Percentiles rank a stretch among this genome's conserved stretches.
Conservation (phyloP, 2,329 filamentous ascomycete species). For the Metarhizium brunneum region DNA sequence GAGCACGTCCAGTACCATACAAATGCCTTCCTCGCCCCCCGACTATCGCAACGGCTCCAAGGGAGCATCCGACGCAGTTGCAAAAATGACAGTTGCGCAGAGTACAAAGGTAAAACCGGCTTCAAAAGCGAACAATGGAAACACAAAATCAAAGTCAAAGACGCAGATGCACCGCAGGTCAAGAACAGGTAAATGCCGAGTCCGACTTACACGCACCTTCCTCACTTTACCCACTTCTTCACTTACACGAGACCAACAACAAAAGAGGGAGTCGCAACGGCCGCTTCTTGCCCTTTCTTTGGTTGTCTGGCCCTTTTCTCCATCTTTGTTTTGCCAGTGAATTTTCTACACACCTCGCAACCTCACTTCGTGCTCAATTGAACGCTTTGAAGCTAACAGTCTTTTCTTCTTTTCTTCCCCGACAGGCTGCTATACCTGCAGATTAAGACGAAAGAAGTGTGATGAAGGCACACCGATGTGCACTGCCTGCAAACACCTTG, state of each 20-base stretch:
- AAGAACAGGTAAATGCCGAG: slow-evolving; percentile 60
- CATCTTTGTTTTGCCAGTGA: background rate
- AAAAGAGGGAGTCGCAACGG: slow-evolving; percentile 2
- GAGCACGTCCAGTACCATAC: slow-evolving; percentile 11
- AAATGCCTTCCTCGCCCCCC: slow-evolving; percentile 62
- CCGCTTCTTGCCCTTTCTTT: background rate
- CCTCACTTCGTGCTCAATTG: background rate
- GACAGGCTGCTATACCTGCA: slow-evolving; percentile 59
- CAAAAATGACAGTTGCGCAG: slow-evolving; percentile 55
- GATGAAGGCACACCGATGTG: slow-evolving; percentile 55
- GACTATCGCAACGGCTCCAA: slow-evolving; percentile 42
- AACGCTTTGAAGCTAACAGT: slow-evolving; percentile 3
- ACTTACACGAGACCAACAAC: slow-evolving; percentile 20
- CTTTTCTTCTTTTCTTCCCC: background rate
- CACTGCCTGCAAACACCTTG: slow-evolving; percentile 63
- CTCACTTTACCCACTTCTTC: background rate
- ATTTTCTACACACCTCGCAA: background rate
- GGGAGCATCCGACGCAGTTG: slow-evolving; percentile 34
- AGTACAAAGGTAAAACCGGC: slow-evolving; percentile 49
- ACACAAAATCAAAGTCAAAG: slow-evolving; percentile 60
- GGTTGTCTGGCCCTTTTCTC: no score
- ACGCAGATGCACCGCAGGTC: slow-evolving; percentile 89
- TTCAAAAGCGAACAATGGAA: slow-evolving; percentile 42
- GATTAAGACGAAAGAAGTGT: slow-evolving; percentile 59
- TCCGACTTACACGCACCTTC: slow-evolving; percentile 5